Evolutionary conservation across 2,329 filamentous ascomycete species (phyloP).

Genomic region (Fusarium dlaminii): DNA sequence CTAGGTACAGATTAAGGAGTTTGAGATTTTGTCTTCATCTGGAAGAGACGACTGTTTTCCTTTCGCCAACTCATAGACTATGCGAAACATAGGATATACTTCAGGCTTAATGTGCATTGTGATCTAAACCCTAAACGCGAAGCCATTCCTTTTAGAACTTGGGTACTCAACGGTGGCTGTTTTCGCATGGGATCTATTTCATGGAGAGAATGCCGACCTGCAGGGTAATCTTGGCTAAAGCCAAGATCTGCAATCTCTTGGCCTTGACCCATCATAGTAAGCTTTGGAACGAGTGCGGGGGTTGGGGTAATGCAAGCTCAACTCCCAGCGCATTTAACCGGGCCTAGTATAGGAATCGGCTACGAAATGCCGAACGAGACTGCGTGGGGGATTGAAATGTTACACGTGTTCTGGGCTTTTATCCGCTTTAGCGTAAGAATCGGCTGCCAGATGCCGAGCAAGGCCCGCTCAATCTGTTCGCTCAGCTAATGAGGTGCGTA

Average conservation of each 20-base stretch:
- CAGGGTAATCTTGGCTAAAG: background rate
- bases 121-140: fast-evolving
- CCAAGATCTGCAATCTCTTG: background rate
- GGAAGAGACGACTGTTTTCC: background rate
- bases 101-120: background rate
- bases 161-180: background rate
- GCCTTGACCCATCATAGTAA: background rate
- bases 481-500: background rate
- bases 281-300: background rate
- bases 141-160: background rate
- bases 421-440: background rate
- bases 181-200: background rate
- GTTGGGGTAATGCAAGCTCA: background rate
- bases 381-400: background rate
- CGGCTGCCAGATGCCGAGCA: background rate
- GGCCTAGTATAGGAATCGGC: background rate
- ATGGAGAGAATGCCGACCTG: background rate
- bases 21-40: fast-evolving
- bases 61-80: fast-evolving
- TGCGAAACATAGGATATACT: background rate
- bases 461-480: background rate
- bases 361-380: background rate
- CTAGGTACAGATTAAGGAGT: fast-evolving
- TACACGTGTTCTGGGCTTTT: background rate
- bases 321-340: background rate